phyloP scores from a whole-genome alignment of 257 asterid species.

The Ballota nigra region DNA sequence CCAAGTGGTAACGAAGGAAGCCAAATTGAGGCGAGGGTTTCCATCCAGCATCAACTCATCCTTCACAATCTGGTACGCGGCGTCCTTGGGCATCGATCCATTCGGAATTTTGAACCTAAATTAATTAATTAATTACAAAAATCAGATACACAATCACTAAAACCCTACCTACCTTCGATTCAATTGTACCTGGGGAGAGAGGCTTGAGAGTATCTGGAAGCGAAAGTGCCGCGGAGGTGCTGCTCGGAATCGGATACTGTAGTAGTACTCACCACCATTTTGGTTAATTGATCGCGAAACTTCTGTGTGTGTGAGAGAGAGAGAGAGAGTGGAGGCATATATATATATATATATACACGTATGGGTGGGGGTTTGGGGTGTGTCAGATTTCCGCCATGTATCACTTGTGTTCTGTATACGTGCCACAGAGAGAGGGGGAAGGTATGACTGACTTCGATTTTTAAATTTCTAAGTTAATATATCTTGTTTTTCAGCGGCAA shows the following conservation, averaged over 20 bases:
- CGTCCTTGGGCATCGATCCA: conserved; percentile 66
- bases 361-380: neutral
- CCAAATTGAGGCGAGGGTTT: conserved; percentile 70
- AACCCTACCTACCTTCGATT: neutral
- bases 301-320: no score
- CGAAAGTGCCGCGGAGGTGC: conserved; percentile 50
- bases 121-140: no score
- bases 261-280: conserved; percentile 38
- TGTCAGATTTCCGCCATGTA: neutral
- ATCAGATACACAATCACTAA: neutral
- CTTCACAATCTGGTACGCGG: conserved; percentile 67
- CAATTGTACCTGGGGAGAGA: conserved; percentile 69
- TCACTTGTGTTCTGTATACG: neutral
- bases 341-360: neutral
- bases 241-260: conserved; percentile 33
- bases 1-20: conserved; percentile 82
- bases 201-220: conserved; percentile 57
- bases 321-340: no score
- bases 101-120: conserved; percentile 51
- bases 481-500: no score
- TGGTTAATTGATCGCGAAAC: no score
- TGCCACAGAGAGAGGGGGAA: neutral
- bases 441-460: neutral
- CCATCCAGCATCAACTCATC: conserved; percentile 82
- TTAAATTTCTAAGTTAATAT: neutral